Base-by-base conservation (phyloP, 129 eudicot genomes). In the Tagetes erecta region DNA sequence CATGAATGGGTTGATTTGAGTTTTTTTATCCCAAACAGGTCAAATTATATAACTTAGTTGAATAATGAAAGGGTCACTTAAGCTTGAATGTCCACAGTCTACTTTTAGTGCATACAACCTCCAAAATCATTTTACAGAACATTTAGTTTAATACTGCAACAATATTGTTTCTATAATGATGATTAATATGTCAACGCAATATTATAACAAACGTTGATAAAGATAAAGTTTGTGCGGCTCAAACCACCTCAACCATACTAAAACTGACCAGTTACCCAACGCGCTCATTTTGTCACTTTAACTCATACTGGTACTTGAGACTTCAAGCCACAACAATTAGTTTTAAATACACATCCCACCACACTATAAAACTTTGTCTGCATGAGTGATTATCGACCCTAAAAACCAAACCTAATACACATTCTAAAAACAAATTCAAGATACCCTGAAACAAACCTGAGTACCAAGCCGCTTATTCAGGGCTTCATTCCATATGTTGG, bases 401-500 rank as follows among this genome's bases (percentile, higher is more conserved):
- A 68, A 67, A 67, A 13, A 45, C 70, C 56, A 70, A 37, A 71
- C 64, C 45, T 10, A 63, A 62, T 7, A 64, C 27, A 64, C 13
- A 64, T 20, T 30, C 44, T 34, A 38, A 51, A 1, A 51, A 72
- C n/a, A 71, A 36, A 50, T 40, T 68, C 20, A 30, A 46, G 20
- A 55, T 42, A 37, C 10, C 8, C 53, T 12, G 67, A 50, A 64
- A 68, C 67, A 4, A 74, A 94, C 99, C 97, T 90, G 53, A 41
- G 99, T 94, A 64, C 97, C 99, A 72, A 94, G 96, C 30, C 97
- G 85, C 73, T 88, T 94, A 84, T 94, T 94, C 80, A 94, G 74
- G 78, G 99, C 97, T 85, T 94, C 99, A 33, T 91, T 91, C 99
- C 97, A 94, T 89, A 94, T 78, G 79, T 88, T 94, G 47, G 93